A percentile compares a stretch with the other conserved stretches of the same genome.
These are phyloP conservation scores for Sequoiadendron giganteum DNA, from an alignment of 75 land plant species.

Conservation along the genomic window DNA sequence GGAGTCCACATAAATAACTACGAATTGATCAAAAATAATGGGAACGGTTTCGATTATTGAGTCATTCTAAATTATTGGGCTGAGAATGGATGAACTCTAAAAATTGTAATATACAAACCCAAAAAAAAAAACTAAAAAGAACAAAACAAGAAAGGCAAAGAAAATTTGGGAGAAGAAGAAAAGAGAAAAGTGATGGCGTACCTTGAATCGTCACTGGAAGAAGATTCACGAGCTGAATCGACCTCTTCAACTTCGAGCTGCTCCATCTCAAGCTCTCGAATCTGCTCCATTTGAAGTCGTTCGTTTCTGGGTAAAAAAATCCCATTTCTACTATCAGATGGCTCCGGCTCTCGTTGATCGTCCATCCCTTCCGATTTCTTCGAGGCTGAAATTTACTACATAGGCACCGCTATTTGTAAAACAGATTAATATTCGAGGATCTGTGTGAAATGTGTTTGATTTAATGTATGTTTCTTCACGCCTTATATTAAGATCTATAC, in stretches of 20 bases:
- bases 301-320: constrained; percentile 26
- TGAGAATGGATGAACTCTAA: not conserved
- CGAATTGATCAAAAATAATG: not conserved
- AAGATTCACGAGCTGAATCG: constrained; percentile 32
- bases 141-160: not conserved
- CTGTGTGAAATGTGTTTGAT: too few species aligned
- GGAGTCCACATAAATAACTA: not conserved
- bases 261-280: constrained; percentile 80
- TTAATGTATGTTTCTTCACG: too few species aligned
- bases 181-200: not conserved
- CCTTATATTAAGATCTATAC: too few species aligned
- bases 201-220: constrained; percentile 26
- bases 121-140: not conserved
- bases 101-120: not conserved
- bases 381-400: not conserved
- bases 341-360: not conserved
- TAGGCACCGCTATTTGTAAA: too few species aligned
- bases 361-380: not conserved
- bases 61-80: not conserved
- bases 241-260: constrained; percentile 87
- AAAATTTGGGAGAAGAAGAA: not conserved
- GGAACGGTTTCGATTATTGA: not conserved
- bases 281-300: constrained; percentile 69
- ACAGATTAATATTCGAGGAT: too few species aligned
- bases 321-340: not conserved